These are phyloP conservation scores for Cladorrhinum sp. DNA, from an alignment of 2,329 filamentous ascomycete species.

Conservation along the genomic window DNA sequence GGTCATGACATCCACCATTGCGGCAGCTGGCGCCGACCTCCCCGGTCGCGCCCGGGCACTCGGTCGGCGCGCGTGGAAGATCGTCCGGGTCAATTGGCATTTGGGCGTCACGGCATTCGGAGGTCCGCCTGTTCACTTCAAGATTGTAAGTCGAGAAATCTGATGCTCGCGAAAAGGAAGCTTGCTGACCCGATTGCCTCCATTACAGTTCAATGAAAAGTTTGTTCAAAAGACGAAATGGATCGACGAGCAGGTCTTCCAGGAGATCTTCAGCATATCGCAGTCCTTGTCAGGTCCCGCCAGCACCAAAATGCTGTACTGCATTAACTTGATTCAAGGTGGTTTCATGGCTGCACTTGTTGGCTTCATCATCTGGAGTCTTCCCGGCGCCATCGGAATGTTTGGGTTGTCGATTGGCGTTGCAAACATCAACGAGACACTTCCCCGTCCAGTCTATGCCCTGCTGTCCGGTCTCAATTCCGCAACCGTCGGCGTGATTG, in stretches of 20 bases:
- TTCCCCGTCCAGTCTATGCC: conserved; percentile 64
- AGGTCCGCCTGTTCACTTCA: conserved; percentile 67
- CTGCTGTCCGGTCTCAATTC: conserved; percentile 70
- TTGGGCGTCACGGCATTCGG: conserved; percentile 65
- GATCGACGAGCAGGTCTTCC: conserved; percentile 69
- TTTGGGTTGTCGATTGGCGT: conserved; percentile 65
- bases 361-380: conserved; percentile 63
- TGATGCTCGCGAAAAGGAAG: neutral
- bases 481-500: conserved; percentile 69
- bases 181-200: neutral
- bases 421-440: conserved; percentile 52
- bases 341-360: conserved; percentile 57
- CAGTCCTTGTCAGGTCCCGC: conserved; percentile 66
- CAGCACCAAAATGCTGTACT: conserved; percentile 71
- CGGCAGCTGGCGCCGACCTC: neutral
- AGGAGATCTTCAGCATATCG: conserved; percentile 69
- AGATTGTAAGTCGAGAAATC: conserved; percentile 46
- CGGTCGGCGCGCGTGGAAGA: conserved; percentile 19
- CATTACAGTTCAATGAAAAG: conserved; percentile 50
- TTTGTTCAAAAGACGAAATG: conserved; percentile 61
- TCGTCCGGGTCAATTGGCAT: conserved; percentile 47
- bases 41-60: neutral
- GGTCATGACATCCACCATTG: conserved; percentile 2
- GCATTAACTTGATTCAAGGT: conserved; percentile 61
- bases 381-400: conserved; percentile 70